Evolutionary conservation across 2,329 filamentous ascomycete species (phyloP), one percentile per base, ranked within the genome.

Genomic region (Botryotinia calthae): DNA sequence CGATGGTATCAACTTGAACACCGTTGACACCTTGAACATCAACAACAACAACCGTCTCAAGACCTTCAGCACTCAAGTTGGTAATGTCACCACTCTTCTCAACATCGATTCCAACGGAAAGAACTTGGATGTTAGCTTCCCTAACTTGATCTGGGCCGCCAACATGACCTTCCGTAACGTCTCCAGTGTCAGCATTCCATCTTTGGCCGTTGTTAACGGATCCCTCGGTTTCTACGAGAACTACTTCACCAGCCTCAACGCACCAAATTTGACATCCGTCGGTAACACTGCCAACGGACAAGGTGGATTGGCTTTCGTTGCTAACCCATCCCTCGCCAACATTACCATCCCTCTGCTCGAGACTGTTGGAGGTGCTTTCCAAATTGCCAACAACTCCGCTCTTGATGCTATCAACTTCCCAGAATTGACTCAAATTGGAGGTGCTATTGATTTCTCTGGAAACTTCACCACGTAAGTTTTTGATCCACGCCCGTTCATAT

Each of bases 41-140:
- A 91, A 93, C 88, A 97, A 97, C 90, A 98, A 98, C 89, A 85
- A 85, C 75, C 91, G 91, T 81, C 87, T 99, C 78, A 89, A 88
- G 81, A 86, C 86, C 75, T 93, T 97, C 85, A 88, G 89, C 81
- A 93, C 94, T 83, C 88, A 92, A 81, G 87, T 98, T 73, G 87
- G 87, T 82, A 95, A 93, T 84, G 88, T 97, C 79, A 91, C 87
- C 76, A 86, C 88, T 72, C 82, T 86, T 64, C 85, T 98, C 70
- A 90, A 87, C 79, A 90, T 99, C 81, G 89, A 90, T 79, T 90
- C 91, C 86, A 99, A 99, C 86, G 91, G 91, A 80, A 84, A 88
- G 77, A 86, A 89, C 76, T 87, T 97, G 78, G 84, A 87, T 74
- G 75, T 97, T 77, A 87, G 86, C 73, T 91, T 99, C 84, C 90